These are phyloP conservation scores for Phytophthora crassamura DNA, from an alignment of 352 stramenopile species.

Conservation along the genomic window DNA sequence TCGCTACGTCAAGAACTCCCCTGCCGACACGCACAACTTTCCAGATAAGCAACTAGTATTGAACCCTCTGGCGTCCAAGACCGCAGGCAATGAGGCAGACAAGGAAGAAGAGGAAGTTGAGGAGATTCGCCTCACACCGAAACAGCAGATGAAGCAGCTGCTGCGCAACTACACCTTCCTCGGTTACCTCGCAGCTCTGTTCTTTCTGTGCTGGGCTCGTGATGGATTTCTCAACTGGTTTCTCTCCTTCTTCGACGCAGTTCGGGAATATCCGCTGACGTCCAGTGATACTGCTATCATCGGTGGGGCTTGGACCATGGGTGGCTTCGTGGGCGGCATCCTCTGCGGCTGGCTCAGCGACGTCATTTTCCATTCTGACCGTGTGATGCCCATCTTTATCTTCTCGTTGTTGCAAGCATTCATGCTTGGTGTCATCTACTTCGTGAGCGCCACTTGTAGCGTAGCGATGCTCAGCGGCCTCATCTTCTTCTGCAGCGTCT, in stretches of 20 bases:
- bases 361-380: constrained; percentile 63
- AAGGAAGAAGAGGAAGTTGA: constrained; percentile 13
- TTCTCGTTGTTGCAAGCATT: constrained; percentile 64
- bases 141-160: constrained; percentile 58
- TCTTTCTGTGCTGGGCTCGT: constrained; percentile 66
- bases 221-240: constrained; percentile 76
- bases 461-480: constrained; percentile 47
- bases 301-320: constrained; percentile 66
- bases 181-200: constrained; percentile 59
- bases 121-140: constrained; percentile 33
- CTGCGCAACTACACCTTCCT: constrained; percentile 62
- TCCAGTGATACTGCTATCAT: constrained; percentile 59
- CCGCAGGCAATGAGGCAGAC: neutral
- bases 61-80: neutral
- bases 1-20: constrained; percentile 59
- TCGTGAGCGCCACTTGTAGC: constrained; percentile 53
- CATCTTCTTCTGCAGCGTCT: constrained; percentile 64
- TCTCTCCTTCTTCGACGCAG: constrained; percentile 71
- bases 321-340: constrained; percentile 64
- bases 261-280: constrained; percentile 48
- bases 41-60: constrained; percentile 1
- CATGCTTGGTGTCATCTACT: constrained; percentile 49
- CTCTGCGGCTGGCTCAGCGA: constrained; percentile 70
- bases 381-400: constrained; percentile 66
- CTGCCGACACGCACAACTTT: constrained; percentile 37